Percentiles rank a stretch among this genome's conserved stretches.
phyloP scores from a whole-genome alignment of 768 basidiomycete species.

The Leccinum disarticulatum region DNA sequence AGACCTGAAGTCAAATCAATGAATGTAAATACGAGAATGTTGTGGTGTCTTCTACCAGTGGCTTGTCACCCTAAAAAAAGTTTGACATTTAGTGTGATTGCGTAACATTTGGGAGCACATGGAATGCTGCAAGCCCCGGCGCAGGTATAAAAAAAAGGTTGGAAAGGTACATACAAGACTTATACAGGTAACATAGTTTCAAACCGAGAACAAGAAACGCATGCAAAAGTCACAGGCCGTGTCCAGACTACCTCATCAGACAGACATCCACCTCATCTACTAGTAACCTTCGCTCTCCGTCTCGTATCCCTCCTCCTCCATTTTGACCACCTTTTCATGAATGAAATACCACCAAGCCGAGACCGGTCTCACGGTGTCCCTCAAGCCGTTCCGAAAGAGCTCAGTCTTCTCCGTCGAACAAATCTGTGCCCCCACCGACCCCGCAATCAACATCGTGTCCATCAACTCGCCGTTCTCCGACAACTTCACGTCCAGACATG shows the following conservation, averaged over 20 bases:
- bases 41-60: too few species aligned
- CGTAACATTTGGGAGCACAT: too few species aligned
- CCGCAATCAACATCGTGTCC: slow-evolving; percentile 32
- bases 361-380: slow-evolving; percentile 34
- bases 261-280: not conserved
- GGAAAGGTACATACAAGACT: too few species aligned
- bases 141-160: too few species aligned
- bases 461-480: slow-evolving; percentile 26
- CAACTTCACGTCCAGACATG: slow-evolving; percentile 29
- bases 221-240: not conserved
- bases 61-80: too few species aligned
- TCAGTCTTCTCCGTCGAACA: slow-evolving; percentile 32
- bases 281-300: not conserved
- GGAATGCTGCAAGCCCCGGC: too few species aligned
- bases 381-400: slow-evolving; percentile 29
- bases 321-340: slow-evolving; percentile 1
- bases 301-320: not conserved
- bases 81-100: too few species aligned
- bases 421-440: slow-evolving; percentile 29
- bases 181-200: not conserved
- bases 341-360: slow-evolving; percentile 35
- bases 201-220: not conserved
- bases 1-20: too few species aligned
- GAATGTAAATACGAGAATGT: too few species aligned
- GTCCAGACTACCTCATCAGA: not conserved